Conservation (phyloP, 306 rosid species). For the Arachis stenosperma region DNA sequence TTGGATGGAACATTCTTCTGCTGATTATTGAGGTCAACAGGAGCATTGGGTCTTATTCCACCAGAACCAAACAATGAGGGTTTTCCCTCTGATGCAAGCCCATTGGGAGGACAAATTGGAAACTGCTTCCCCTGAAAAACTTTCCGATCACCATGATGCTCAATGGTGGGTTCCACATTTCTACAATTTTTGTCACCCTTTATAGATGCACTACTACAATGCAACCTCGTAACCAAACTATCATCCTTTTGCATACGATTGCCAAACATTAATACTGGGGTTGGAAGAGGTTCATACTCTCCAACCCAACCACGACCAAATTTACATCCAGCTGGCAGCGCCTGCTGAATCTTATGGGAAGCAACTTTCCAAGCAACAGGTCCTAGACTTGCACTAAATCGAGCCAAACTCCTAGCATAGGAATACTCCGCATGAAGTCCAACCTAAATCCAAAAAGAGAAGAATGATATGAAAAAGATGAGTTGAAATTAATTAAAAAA, state of each 20-base stretch:
- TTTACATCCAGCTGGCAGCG: conserved; percentile 82
- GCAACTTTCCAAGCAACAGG: conserved; percentile 94
- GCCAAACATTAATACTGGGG: conserved; percentile 79
- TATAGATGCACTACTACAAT: conserved; percentile 46
- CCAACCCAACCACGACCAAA: conserved; percentile 99
- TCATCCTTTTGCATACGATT: conserved; percentile 58
- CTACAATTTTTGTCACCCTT: conserved; percentile 55
- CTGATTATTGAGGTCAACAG: conserved; percentile 49
- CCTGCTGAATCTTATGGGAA: conserved; percentile 86
- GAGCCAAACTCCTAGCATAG: conserved; percentile 97
- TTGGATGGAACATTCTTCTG: conserved; percentile 56
- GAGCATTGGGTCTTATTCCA: conserved; percentile 51
- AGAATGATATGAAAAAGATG: conserved; percentile 30
- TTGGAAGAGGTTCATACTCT: conserved; percentile 95
- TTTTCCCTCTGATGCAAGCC: conserved; percentile 57
- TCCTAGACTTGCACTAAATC: conserved; percentile 89
- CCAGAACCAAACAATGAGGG: conserved; percentile 57
- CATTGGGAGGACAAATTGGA: conserved; percentile 47
- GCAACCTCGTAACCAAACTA: conserved; percentile 47
- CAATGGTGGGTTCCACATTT: conserved; percentile 50
- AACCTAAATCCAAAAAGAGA: conserved; percentile 59
- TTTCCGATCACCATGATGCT: conserved; percentile 49
- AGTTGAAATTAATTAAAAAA: conserved; percentile 36
- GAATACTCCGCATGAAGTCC: conserved; percentile 98
- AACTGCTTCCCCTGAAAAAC: conserved; percentile 54